phyloP scores from a whole-genome alignment of 2,329 filamentous ascomycete species.

The Emmonsiellopsis sp. region DNA sequence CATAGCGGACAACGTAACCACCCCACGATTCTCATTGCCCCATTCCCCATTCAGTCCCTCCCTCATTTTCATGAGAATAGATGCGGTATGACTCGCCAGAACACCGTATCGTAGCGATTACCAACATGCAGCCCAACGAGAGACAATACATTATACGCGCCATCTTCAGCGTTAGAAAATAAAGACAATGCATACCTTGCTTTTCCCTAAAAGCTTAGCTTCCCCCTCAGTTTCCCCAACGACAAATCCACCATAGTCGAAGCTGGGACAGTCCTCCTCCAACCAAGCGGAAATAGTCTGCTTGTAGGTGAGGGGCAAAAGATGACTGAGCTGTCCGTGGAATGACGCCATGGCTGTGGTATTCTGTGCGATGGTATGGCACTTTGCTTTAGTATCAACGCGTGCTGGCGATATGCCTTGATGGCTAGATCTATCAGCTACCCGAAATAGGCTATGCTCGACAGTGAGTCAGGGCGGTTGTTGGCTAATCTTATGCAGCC shows the following conservation, averaged over 20 bases:
- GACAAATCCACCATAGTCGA: slow-evolving; percentile 96
- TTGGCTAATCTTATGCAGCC: too few relatives aligned
- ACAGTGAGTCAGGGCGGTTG: too few relatives aligned
- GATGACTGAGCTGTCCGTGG: slow-evolving; percentile 56
- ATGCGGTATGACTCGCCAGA: too few relatives aligned
- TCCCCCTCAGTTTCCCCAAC: slow-evolving; percentile 54
- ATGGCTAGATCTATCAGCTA: neutral
- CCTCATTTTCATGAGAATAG: too few relatives aligned
- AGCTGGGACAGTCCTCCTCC: slow-evolving; percentile 89
- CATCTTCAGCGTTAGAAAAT: neutral
- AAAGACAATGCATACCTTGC: slow-evolving; percentile 31
- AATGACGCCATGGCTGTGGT: slow-evolving; percentile 41
- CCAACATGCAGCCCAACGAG: too few relatives aligned
- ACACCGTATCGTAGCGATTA: too few relatives aligned
- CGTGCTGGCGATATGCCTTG: too few relatives aligned
- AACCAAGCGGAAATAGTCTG: slow-evolving; percentile 74
- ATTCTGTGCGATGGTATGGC: too few relatives aligned
- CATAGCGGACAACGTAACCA: too few relatives aligned
- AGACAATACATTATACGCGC: neutral
- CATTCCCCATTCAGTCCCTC: too few relatives aligned
- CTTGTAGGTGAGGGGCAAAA: slow-evolving; percentile 81
- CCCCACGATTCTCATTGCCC: too few relatives aligned
- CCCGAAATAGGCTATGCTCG: neutral
- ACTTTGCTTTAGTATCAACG: too few relatives aligned
- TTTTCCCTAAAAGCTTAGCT: slow-evolving; percentile 49